Evolutionary conservation across 495 filamentous ascomycete species (phyloP).

Genomic region (Bombardia bombarda): DNA sequence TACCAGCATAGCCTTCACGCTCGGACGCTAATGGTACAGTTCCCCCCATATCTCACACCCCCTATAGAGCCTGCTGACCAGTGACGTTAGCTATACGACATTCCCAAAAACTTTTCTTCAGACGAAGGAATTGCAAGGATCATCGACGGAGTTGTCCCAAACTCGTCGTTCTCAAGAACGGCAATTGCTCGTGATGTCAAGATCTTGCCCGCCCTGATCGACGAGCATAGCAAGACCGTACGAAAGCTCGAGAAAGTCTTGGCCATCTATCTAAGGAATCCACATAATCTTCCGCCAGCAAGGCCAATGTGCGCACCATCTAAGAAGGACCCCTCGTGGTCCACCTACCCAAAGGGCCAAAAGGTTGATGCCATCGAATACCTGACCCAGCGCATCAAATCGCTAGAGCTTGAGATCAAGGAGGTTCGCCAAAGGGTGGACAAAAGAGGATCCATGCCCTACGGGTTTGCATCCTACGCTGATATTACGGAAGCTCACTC

Average conservation of each 20-base stretch:
- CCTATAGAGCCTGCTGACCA: too few species aligned
- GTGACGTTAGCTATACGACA: slow-evolving; percentile 64
- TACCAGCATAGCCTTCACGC: slow-evolving; percentile 86
- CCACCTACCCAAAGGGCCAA: slow-evolving; percentile 51
- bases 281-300: slow-evolving; percentile 67
- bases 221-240: slow-evolving; percentile 74
- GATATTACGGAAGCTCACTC: slow-evolving; percentile 81
- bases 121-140: slow-evolving; percentile 83
- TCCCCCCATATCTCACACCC: background rate
- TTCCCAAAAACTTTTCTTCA: slow-evolving; percentile 61
- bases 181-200: slow-evolving; percentile 88
- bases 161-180: slow-evolving; percentile 65
- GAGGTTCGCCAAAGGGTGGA: slow-evolving; percentile 75
- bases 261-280: slow-evolving; percentile 84
- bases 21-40: slow-evolving; percentile 72
- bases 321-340: slow-evolving; percentile 55
- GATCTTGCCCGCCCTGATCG: slow-evolving; percentile 73
- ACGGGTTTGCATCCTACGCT: slow-evolving; percentile 90
- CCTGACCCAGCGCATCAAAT: slow-evolving; percentile 72
- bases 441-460: slow-evolving; percentile 77
- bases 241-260: slow-evolving; percentile 72
- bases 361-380: slow-evolving; percentile 94
- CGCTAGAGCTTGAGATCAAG: slow-evolving; percentile 77
- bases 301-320: slow-evolving; percentile 73
- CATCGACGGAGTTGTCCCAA: slow-evolving; percentile 66